These are phyloP conservation scores for Pseudocercospora crystallina DNA, from an alignment of 2,329 filamentous ascomycete genomes.

Conservation along the genomic window DNA sequence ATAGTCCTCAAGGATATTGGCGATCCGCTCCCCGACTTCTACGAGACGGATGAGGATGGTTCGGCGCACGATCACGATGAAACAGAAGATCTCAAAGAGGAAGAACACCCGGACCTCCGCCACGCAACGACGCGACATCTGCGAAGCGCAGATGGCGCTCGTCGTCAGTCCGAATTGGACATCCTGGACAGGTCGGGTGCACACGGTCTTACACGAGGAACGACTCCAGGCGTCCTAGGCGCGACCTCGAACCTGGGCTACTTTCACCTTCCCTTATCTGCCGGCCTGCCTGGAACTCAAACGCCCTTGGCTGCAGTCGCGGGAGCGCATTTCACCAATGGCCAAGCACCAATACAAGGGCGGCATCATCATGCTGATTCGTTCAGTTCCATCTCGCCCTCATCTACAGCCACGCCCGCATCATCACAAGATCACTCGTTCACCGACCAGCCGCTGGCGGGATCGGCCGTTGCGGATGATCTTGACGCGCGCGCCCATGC, in stretches of 20 bases:
- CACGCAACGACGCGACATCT: slow-evolving; percentile 12
- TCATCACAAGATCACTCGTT: slow-evolving; percentile 41
- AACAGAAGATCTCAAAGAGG: slow-evolving; percentile 2
- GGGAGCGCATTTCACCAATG: slow-evolving; percentile 62
- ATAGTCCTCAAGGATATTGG: slow-evolving; percentile 96
- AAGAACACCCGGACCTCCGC: slow-evolving; percentile 6
- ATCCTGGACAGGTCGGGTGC: slow-evolving; percentile 27
- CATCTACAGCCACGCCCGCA: slow-evolving; percentile 46
- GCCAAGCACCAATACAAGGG: slow-evolving; percentile 35
- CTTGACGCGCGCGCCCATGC: slow-evolving; percentile 30
- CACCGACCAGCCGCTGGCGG: slow-evolving; percentile 23
- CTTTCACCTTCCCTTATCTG: slow-evolving; percentile 74
- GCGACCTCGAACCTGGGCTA: slow-evolving; percentile 77
- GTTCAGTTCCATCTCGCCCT: slow-evolving; percentile 48
- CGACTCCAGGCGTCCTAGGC: slow-evolving; percentile 63
- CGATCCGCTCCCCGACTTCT: slow-evolving; percentile 93
- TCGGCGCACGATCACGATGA: slow-evolving; percentile 49
- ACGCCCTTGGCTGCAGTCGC: slow-evolving; percentile 79
- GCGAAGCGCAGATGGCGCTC: slow-evolving; percentile 14
- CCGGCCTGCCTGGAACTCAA: slow-evolving; percentile 70
- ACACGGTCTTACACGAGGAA: slow-evolving; percentile 40
- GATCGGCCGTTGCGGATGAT: slow-evolving; percentile 24
- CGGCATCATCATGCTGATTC: slow-evolving; percentile 39
- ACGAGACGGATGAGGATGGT: slow-evolving; percentile 74
- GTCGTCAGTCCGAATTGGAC: slow-evolving; percentile 21